Conservation (phyloP, 164 flowering plant genomes). For the Magnolia officinalis region DNA sequence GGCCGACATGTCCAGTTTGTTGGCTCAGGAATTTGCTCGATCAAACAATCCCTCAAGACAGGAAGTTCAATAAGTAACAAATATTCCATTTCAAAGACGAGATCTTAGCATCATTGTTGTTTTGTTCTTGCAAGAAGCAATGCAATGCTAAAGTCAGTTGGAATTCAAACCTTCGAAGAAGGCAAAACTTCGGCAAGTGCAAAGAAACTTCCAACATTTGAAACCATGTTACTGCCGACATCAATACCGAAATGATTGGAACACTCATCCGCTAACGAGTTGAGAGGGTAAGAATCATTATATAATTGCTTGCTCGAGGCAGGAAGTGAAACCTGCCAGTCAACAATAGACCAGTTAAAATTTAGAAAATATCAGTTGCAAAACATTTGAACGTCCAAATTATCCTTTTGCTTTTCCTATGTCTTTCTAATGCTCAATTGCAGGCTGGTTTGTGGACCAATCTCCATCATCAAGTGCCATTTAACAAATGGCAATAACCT, state of each 20-base stretch:
- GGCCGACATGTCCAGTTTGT: background rate
- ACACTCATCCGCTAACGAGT: conserved; percentile 44
- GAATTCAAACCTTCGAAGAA: conserved; percentile 61
- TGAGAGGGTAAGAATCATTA: conserved; percentile 41
- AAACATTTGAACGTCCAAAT: background rate
- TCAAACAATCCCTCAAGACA: background rate
- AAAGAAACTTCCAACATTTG: conserved; percentile 61
- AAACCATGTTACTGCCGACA: conserved; percentile 9
- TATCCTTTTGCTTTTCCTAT: too few species aligned
- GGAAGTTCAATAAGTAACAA: background rate
- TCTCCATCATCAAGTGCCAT: too few species aligned
- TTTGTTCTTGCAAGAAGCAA: too few species aligned
- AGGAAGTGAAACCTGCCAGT: conserved; percentile 73
- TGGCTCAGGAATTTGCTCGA: background rate
- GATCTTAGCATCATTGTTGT: too few species aligned
- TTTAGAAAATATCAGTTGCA: background rate
- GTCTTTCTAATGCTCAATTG: too few species aligned
- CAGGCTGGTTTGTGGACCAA: too few species aligned
- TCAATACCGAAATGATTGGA: conserved; percentile 30
- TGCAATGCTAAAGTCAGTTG: background rate
- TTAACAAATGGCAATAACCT: too few species aligned
- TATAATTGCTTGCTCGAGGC: conserved; percentile 22
- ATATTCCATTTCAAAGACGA: background rate
- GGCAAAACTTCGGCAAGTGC: conserved; percentile 72
- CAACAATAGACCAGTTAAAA: conserved; percentile 4